Evolutionary conservation across 208 protist species (phyloP).

Genomic region (Leishmania braziliensis): DNA sequence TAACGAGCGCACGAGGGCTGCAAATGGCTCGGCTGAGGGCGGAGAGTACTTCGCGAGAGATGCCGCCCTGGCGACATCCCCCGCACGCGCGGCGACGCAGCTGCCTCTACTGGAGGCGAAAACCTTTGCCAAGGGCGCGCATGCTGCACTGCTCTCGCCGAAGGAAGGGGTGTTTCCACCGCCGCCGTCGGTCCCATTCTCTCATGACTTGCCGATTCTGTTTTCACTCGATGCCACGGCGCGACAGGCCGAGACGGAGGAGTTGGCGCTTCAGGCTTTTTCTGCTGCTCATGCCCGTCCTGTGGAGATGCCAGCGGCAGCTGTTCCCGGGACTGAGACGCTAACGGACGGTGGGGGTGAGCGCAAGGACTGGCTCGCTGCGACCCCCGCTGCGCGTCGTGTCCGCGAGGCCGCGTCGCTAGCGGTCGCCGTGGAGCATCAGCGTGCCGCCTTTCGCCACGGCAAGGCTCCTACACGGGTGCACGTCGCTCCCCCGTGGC

Average conservation of each 20-base stretch:
- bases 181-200: neutral
- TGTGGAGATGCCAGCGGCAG: neutral
- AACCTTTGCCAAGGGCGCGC: neutral
- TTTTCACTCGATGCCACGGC: conserved; percentile 24
- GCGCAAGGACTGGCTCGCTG: neutral
- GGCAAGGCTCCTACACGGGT: conserved; percentile 23
- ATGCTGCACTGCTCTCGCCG: neutral
- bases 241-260: conserved; percentile 26
- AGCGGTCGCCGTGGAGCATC: conserved; percentile 51
- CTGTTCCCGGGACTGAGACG: neutral
- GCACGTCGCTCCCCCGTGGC: conserved; percentile 34
- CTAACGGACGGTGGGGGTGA: neutral
- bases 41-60: neutral
- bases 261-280: conserved; percentile 12
- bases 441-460: conserved; percentile 29
- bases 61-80: neutral
- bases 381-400: conserved; percentile 22
- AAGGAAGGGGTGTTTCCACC: no score
- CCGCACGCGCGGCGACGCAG: neutral
- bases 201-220: neutral
- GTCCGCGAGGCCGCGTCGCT: conserved; percentile 43
- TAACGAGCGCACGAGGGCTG: neutral
- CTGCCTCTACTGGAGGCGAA: neutral
- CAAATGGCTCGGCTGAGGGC: neutral
- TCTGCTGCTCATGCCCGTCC: neutral